Conservation (phyloP, 2,329 filamentous ascomycete genomes). For the Sarocladium brachiariae region DNA sequence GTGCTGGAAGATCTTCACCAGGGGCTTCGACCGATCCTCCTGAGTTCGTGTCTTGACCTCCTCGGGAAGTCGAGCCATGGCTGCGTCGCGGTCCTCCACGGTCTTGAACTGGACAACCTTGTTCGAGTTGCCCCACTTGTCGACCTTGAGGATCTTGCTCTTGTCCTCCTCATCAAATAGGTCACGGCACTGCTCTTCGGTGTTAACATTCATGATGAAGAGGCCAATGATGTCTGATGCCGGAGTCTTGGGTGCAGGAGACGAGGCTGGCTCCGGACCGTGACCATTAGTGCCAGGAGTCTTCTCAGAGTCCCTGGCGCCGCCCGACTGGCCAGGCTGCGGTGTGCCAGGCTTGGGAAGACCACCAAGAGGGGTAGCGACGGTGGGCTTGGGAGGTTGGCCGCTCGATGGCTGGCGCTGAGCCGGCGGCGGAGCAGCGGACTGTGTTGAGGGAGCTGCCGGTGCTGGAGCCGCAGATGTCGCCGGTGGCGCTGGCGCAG, state of each 20-base stretch:
- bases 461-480: constrained; percentile 27
- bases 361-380: constrained; percentile 27
- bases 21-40: constrained; percentile 69
- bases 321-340: constrained; percentile 39
- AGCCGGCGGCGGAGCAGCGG: constrained; percentile 24
- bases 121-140: constrained; percentile 72
- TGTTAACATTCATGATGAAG: constrained; percentile 82
- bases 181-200: constrained; percentile 73
- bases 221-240: constrained; percentile 70
- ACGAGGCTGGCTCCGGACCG: constrained; percentile 45
- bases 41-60: constrained; percentile 68
- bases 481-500: constrained; percentile 24
- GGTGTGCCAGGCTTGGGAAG: constrained; percentile 37
- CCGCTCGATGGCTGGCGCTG: constrained; percentile 31
- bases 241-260: constrained; percentile 52
- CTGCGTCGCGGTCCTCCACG: constrained; percentile 70
- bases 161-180: constrained; percentile 80
- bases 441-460: constrained; percentile 29
- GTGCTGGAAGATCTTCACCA: constrained; percentile 77
- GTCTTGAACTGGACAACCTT: constrained; percentile 83
- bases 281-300: constrained; percentile 45
- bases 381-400: constrained; percentile 36
- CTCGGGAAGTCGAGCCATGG: constrained; percentile 65
- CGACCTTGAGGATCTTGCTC: constrained; percentile 69
- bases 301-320: constrained; percentile 55